Evolutionary conservation across 2,329 filamentous ascomycete genomes (phyloP), one percentile per base, ranked within the genome.

Genomic region (Aspergillus melleus): DNA sequence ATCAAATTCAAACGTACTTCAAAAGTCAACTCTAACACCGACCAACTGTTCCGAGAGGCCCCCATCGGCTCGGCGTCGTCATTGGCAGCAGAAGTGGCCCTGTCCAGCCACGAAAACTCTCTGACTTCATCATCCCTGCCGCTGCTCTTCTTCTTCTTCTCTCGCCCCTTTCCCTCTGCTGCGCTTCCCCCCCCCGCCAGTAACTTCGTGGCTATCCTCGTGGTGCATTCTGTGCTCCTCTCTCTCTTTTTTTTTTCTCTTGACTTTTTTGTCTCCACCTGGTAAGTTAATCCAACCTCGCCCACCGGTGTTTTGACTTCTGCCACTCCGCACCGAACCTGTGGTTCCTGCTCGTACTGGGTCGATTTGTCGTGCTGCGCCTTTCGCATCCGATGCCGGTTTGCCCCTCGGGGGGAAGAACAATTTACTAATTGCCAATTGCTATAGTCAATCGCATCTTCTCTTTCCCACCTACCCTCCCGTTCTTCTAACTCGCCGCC

Each of bases 251-350:
- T 16, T 42, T 42, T 42, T 14, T n/a, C 1, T 42, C 32, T 36
- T 36, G 42, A 46, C 12, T 12, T 47, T 24, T 24, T n/a, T 46
- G 6, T 46, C 42, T 24, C 44, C 44, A 20, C 44, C 19, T 47
- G 19, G 44, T 47, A 24, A 42, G 26, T 50, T 36, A 11, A 56
- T 49, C 47, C 24, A 24, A 44, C n/a, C n/a, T 49, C 54, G 49
- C 52, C n/a, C 46, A 24, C 19, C 47, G 26, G 49, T 54, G 19
- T 53, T 55, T 58, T 58, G 50, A 54, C 50, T 58, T 58, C 51
- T 52, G 55, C 29, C 50, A 39, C 51, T 44, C 50, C 51, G 49
- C 32, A 42, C 6, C 3, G 47, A 56, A 42, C 54, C 54, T 51
- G 11, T 14, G 30, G 24, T 53, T 22, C 51, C 47, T 22, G 29